Percentiles rank a stretch among this genome's conserved stretches.
Conservation (phyloP, 352 stramenopile genomes). For the Phytophthora pseudosyringae region DNA sequence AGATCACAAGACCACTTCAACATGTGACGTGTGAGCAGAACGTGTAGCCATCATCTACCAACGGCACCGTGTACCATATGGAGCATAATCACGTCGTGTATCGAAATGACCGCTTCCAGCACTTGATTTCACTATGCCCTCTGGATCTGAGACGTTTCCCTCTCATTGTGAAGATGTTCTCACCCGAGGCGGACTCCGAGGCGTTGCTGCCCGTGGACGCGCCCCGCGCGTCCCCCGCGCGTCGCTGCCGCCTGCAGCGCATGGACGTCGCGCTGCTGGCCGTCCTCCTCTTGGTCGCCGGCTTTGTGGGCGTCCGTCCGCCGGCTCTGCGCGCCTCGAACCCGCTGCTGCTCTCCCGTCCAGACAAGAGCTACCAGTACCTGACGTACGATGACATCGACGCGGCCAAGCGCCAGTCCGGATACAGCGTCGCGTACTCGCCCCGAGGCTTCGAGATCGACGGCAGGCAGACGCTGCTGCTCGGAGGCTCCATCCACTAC, state of each 20-base stretch:
- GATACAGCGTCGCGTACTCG: conserved; percentile 59
- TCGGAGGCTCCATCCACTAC: conserved; percentile 79
- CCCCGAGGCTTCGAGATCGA: conserved; percentile 70
- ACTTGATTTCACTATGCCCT: conserved; percentile 25
- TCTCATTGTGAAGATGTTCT: conserved; percentile 27
- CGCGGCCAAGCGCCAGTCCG: conserved; percentile 39
- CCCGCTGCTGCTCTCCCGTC: conserved; percentile 28
- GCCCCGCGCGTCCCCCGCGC: not conserved
- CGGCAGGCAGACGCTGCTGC: conserved; percentile 55
- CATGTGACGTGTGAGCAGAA: conserved; percentile 32
- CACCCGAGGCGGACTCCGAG: conserved; percentile 19
- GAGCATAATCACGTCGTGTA: conserved; percentile 22
- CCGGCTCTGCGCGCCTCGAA: conserved; percentile 53
- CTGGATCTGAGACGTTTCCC: conserved; percentile 11
- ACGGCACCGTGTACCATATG: conserved; percentile 26
- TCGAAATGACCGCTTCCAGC: conserved; percentile 4
- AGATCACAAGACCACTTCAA: conserved; percentile 23
- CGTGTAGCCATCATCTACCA: conserved; percentile 13
- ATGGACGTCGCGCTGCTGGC: conserved; percentile 57
- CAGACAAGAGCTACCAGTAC: conserved; percentile 30
- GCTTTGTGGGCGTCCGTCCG: conserved; percentile 56
- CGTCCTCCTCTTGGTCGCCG: conserved; percentile 54
- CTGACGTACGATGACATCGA: conserved; percentile 71
- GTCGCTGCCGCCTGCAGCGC: conserved; percentile 43
- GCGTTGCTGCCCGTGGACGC: conserved; percentile 32